Evolutionary conservation across 768 basidiomycete species (phyloP), one percentile per base, ranked within the genome.

Genomic region (Macrolepiota albuminosa): DNA sequence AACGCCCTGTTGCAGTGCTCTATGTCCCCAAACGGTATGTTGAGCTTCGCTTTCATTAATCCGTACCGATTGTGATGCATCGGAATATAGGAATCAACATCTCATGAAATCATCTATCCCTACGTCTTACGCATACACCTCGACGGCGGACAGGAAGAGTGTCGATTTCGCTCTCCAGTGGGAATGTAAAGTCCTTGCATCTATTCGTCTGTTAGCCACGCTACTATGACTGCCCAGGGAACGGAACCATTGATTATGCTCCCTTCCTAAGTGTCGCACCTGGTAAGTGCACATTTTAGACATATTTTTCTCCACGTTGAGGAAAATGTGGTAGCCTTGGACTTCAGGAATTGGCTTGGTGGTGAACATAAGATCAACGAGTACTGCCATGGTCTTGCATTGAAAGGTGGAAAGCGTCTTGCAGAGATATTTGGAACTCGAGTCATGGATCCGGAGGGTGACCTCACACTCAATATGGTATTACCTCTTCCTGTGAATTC

Each of bases 401-500:
- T 87, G 6, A 71, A 79, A 47, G 93, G 93, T 21, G 89, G 88
- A 0, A 79, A 80, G 63, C 72, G 73, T 5, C 75, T 94, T 6
- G 85, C 87, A 0, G 76, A 86, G 66, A 72, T 85, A 4, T 74
- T 93, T 26, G 85, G 84, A 3, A 94, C 91, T 0, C 63, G 61
- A 0, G 76, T 87, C 3, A 77, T 94, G 75, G 88, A 92, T 63
- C 80, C 83, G 11, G 75, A 75, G 1, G 79, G 79, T 9, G 83
- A 87, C 58, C 72, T 91, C 31, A 91, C 89, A 0, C 72, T 86
- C 16, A 86, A 82, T 63, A 93, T 95, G 91, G 91, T 89, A 39
- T 9, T 49, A n/a, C n/a, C 4, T 57, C 26, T 16, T 18, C 26
- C 11, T 24, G 43, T 37, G 31, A 29, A 31, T 52, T 21, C 51